A percentile compares a stretch with the other conserved stretches of the same genome.
phyloP scores from a whole-genome alignment of 2,329 filamentous ascomycete genomes.

The Stachybotrys echinatus region DNA sequence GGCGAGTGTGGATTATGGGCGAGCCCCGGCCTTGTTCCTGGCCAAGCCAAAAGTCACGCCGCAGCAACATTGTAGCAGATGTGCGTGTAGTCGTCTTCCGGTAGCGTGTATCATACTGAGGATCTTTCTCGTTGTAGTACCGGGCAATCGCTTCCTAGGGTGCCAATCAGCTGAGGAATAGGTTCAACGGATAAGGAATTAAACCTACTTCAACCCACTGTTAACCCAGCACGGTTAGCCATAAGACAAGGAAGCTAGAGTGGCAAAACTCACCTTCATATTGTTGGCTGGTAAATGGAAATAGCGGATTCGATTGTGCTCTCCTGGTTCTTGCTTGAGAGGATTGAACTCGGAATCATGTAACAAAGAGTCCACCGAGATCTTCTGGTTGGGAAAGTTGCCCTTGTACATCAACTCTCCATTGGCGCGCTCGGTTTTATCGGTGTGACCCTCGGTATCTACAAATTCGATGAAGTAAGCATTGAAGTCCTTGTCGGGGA shows the following conservation, averaged over 20 bases:
- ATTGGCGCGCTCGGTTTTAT: neutral
- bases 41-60: slow-evolving; percentile 3
- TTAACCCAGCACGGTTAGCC: neutral
- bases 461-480: slow-evolving; percentile 1
- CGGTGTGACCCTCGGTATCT: neutral
- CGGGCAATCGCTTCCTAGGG: slow-evolving; percentile 2
- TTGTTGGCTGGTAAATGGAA: slow-evolving; percentile 3
- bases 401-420: neutral
- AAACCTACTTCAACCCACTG: neutral
- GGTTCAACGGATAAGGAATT: neutral
- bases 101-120: slow-evolving; percentile 1
- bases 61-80: neutral
- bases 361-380: slow-evolving; percentile 1
- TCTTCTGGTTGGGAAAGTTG: slow-evolving; percentile 3
- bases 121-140: slow-evolving; percentile 2
- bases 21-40: slow-evolving; percentile 4
- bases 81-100: neutral
- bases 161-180: neutral
- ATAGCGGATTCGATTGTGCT: neutral
- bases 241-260: neutral
- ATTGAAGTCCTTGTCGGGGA: slow-evolving; percentile 3
- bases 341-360: neutral
- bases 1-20: slow-evolving; percentile 2
- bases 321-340: neutral
- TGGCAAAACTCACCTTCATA: neutral